phyloP scores from a whole-genome alignment of 345 rosid species.

The Eucalyptus camaldulensis region DNA sequence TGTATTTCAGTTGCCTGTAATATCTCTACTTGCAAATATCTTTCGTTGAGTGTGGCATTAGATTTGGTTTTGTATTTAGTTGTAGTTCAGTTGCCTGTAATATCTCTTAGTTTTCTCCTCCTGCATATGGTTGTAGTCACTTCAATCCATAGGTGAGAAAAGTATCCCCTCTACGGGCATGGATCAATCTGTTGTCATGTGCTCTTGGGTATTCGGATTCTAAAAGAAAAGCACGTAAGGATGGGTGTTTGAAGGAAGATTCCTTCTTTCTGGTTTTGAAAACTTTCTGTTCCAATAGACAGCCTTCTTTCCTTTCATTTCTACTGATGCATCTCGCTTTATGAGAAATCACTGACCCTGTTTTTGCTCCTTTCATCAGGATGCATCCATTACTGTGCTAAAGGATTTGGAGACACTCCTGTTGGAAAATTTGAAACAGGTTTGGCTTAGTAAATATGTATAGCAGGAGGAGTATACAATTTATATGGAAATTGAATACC shows the following conservation, averaged over 20 bases:
- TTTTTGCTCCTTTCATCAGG: slow-evolving; percentile 18
- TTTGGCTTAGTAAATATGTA: background rate
- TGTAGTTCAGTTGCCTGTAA: too few relatives aligned
- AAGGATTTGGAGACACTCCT: slow-evolving; percentile 67
- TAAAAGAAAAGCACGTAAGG: background rate
- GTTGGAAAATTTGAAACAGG: slow-evolving; percentile 64
- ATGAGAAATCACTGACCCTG: background rate
- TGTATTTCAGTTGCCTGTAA: background rate
- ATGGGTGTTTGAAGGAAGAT: background rate
- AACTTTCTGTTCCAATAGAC: background rate
- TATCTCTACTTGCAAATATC: background rate
- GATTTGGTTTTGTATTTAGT: background rate
- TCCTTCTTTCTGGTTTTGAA: background rate
- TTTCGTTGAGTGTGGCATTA: background rate
- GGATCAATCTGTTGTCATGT: background rate
- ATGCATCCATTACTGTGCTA: slow-evolving; percentile 48
- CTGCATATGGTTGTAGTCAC: background rate
- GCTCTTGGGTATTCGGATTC: background rate
- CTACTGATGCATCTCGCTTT: background rate
- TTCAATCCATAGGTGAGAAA: background rate
- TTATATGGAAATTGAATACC: background rate
- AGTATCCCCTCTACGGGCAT: background rate
- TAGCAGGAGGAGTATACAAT: background rate
- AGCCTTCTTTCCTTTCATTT: background rate
- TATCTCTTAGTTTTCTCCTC: background rate